Base-by-base conservation (phyloP, 2,329 filamentous ascomycete species). In the Sporothrix protearum region DNA sequence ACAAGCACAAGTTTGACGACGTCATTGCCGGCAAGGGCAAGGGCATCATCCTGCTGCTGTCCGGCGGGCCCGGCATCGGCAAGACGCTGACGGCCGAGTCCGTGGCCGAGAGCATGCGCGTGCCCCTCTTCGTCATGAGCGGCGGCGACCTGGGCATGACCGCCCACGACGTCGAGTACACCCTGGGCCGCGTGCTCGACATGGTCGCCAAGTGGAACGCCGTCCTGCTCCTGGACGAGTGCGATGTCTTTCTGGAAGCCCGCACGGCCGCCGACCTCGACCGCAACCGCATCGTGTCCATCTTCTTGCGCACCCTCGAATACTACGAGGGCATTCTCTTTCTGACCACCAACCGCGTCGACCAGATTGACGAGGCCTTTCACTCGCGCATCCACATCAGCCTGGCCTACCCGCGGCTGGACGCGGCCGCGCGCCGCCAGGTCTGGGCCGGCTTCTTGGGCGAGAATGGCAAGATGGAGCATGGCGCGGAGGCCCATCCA, bases 161-260 rank as follows among this genome's bases (percentile, higher is more conserved):
- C 70, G 86, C 89, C 0, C 84, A 85, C 72, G 85, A 85, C 19
- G 85, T 94, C 0, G 92, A 93, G 78, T 81, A 82, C 12, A 88
- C 89, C 75, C 84, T 93, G 42, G 87, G 86, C 76, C 87, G 87
- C 72, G 90, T 92, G 71, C 85, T 94, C 73, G 89, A 92, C 77
- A 89, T 94, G 73, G 91, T 91, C 1, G 88, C 91, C 73, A 85
- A 85, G 1, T 93, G 91, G 91, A 89, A 90, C 61, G 90, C 90
- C 0, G 87, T 93, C 2, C 82, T 93, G 0, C 84, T 93, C 3
- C 85, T 93, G 1, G 91, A 93, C 76, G 91, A 93, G 81, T 90
- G 87, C 28, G 88, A 90, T 75, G 73, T 76, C 49, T 75, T 76
- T 36, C 71, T 77, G 25, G 72, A 74, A 39, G 71, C 71, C 2